These are phyloP conservation scores for Durotheca rogersii DNA, from an alignment of 495 filamentous ascomycete genomes.

Conservation along the genomic window DNA sequence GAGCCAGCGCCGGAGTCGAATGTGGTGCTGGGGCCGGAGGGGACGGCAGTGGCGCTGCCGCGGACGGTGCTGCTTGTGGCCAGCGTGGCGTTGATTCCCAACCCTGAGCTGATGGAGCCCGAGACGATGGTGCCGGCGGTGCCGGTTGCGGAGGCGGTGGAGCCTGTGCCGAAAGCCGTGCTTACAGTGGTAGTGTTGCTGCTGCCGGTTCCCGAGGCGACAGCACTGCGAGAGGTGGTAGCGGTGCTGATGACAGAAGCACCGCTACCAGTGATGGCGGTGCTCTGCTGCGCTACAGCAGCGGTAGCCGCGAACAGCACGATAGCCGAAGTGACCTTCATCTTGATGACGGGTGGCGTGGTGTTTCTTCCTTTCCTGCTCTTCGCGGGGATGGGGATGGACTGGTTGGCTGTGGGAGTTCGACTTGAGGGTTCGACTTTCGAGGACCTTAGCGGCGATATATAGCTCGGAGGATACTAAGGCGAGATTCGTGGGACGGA, in stretches of 20 bases:
- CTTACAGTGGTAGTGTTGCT: not conserved
- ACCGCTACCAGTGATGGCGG: conserved; percentile 1
- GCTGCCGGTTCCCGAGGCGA: not conserved
- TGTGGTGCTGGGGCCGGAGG: conserved; percentile 26
- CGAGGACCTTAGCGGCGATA: no score
- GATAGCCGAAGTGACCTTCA: conserved; percentile 18
- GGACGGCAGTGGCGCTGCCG: conserved; percentile 26
- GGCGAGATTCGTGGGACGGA: no score
- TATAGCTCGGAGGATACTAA: no score
- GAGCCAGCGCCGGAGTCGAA: conserved; percentile 17
- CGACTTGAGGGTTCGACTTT: no score
- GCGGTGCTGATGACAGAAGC: conserved; percentile 1
- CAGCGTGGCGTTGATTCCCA: conserved; percentile 8
- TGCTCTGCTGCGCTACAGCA: conserved; percentile 18
- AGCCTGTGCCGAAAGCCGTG: not conserved
- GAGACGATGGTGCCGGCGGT: conserved; percentile 7
- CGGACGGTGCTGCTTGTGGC: conserved; percentile 8
- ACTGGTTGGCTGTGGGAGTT: no score
- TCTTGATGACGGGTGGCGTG: no score
- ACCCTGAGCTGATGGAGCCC: conserved; percentile 9
- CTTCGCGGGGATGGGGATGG: no score
- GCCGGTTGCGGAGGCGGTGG: not conserved
- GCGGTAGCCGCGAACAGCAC: conserved; percentile 25
- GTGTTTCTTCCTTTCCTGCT: no score
- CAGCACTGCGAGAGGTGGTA: not conserved